Conservation (phyloP, 169 alveolate species). For the Plasmodium sp. region DNA sequence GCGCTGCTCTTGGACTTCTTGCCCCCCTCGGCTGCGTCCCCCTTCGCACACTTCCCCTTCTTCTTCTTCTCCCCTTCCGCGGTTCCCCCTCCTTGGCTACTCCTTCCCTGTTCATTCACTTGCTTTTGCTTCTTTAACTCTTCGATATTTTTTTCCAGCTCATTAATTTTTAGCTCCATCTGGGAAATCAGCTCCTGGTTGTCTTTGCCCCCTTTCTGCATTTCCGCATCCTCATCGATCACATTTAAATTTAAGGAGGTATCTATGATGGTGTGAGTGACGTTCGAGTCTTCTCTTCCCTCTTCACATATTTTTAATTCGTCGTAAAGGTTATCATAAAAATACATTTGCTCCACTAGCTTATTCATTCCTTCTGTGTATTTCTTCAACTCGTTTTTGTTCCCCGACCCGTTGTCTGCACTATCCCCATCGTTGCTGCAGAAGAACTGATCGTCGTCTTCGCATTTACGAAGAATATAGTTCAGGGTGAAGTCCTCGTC, state of each 20-base stretch:
- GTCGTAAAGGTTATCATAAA: slow-evolving; percentile 44
- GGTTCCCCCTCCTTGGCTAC: neutral
- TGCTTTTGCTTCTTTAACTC: slow-evolving; percentile 26
- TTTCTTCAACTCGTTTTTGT: slow-evolving; percentile 11
- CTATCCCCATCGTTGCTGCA: slow-evolving; percentile 16
- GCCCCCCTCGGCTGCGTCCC: neutral
- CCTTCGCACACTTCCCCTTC: neutral
- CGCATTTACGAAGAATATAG: slow-evolving; percentile 54
- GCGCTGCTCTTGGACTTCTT: neutral
- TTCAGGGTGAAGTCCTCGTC: slow-evolving; percentile 66
- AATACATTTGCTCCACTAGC: slow-evolving; percentile 68
- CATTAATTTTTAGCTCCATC: slow-evolving; percentile 32
- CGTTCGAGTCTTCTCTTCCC: neutral
- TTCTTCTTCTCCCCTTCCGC: neutral
- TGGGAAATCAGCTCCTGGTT: slow-evolving; percentile 17
- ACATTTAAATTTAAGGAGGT: slow-evolving; percentile 68
- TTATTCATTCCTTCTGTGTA: slow-evolving; percentile 66
- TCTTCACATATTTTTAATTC: slow-evolving; percentile 43
- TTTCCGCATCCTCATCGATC: slow-evolving; percentile 14
- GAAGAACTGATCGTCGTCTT: slow-evolving; percentile 65
- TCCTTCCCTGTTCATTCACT: neutral
- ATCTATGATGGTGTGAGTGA: slow-evolving; percentile 21
- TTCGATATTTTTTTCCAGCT: slow-evolving; percentile 33
- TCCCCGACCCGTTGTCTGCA: neutral
- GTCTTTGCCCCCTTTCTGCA: neutral